Conservation (phyloP, 2,329 filamentous ascomycete species). For the Neonectria punicea region DNA sequence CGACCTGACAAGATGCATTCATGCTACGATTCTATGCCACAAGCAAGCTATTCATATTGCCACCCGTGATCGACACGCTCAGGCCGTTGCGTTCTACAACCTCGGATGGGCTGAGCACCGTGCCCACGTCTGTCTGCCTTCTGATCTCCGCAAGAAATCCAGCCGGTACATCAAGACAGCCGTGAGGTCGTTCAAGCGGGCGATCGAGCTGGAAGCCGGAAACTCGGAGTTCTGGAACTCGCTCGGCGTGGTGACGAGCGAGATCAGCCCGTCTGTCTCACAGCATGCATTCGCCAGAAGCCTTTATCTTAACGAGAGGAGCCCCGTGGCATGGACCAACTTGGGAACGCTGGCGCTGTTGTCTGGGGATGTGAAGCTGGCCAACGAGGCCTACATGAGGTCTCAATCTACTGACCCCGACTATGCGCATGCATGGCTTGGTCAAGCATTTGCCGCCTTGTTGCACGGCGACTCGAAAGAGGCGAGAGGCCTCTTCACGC, state of each 20-base stretch:
- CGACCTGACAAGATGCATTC: slow-evolving; percentile 69
- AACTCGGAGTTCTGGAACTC: slow-evolving; percentile 99
- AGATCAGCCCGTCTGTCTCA: slow-evolving; percentile 84
- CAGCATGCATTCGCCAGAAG: slow-evolving; percentile 95
- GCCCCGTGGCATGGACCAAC: slow-evolving; percentile 88
- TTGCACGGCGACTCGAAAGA: slow-evolving; percentile 79
- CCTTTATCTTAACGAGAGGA: slow-evolving; percentile 90
- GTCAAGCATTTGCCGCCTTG: slow-evolving; percentile 87
- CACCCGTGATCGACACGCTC: slow-evolving; percentile 81
- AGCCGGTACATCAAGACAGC: slow-evolving; percentile 81
- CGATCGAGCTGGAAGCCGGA: slow-evolving; percentile 93
- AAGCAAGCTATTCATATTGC: slow-evolving; percentile 85
- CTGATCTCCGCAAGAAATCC: slow-evolving; percentile 63
- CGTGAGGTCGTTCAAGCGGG: slow-evolving; percentile 91
- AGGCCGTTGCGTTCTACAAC: slow-evolving; percentile 97
- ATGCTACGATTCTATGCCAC: slow-evolving; percentile 83
- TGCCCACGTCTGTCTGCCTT: slow-evolving; percentile 75
- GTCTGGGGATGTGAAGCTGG: slow-evolving; percentile 85
- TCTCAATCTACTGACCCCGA: slow-evolving; percentile 96
- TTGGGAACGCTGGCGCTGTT: slow-evolving; percentile 86
- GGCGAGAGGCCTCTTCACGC: slow-evolving; percentile 86
- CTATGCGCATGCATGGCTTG: slow-evolving; percentile 92
- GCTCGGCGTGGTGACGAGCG: slow-evolving; percentile 88
- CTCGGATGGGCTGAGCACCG: slow-evolving; percentile 93
- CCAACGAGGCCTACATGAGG: slow-evolving; percentile 88